Evolutionary conservation across 139 green algal genomes (phyloP).

Genomic region (Chlamydomonas sp.): DNA sequence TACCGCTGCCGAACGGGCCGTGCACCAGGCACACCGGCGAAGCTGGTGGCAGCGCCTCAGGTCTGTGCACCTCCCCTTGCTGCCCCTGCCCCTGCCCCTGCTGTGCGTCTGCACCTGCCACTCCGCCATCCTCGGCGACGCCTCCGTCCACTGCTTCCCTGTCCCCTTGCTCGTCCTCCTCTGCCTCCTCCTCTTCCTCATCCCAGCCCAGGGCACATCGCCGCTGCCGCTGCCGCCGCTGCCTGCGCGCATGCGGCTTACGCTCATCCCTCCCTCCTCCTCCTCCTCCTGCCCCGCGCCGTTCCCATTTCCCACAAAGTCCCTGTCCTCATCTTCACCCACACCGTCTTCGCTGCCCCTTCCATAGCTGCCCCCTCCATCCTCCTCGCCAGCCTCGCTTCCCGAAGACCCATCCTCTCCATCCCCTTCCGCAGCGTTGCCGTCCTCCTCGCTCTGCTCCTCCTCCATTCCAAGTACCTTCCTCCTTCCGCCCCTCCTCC

Average conservation of each 20-base stretch:
- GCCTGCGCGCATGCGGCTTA: background rate
- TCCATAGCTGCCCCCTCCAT: too few species aligned
- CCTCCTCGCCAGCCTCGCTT: background rate
- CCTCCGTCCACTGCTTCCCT: background rate
- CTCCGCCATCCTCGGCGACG: background rate
- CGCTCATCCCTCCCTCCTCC: background rate
- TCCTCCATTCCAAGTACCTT: background rate
- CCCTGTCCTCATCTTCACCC: too few species aligned
- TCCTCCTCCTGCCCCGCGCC: background rate
- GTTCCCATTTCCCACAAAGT: background rate
- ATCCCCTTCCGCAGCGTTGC: background rate
- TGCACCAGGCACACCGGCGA: constrained; percentile 78
- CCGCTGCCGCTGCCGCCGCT: background rate
- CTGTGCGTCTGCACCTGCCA: background rate
- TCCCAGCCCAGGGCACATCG: background rate
- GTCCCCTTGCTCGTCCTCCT: background rate
- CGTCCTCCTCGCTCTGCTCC: background rate
- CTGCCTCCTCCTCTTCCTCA: background rate
- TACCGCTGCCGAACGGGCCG: constrained; percentile 76
- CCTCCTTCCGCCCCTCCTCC: background rate
- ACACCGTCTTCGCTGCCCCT: too few species aligned
- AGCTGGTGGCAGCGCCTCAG: too few species aligned
- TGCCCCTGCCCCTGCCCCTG: background rate
- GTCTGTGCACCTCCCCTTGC: too few species aligned
- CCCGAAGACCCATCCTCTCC: background rate